Percentiles rank a stretch among this genome's conserved stretches.
These are phyloP conservation scores for Inonotus obliquus DNA, from an alignment of 1,284 basidiomycete species.

Conservation along the genomic window DNA sequence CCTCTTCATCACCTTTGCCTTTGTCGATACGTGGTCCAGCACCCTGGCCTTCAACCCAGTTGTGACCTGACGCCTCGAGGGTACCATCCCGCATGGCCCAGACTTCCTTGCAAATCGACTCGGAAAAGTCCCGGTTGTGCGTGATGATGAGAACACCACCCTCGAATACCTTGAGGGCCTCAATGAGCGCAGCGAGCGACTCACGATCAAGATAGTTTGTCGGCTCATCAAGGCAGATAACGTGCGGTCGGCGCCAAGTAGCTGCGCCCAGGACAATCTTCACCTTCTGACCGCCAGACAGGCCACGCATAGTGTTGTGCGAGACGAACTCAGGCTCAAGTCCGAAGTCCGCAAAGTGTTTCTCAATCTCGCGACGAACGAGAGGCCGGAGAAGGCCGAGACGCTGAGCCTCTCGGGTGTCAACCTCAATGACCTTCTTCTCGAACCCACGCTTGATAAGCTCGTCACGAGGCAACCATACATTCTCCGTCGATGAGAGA, in stretches of 20 bases:
- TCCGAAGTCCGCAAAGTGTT: slow-evolving; percentile 95
- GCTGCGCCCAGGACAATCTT: slow-evolving; percentile 99
- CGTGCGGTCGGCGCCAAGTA: slow-evolving; percentile 96
- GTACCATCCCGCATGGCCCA: slow-evolving; percentile 94
- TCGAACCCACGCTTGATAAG: slow-evolving; percentile 97
- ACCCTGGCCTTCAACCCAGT: slow-evolving; percentile 98
- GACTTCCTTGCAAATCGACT: slow-evolving; percentile 88
- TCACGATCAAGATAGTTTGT: slow-evolving; percentile 98
- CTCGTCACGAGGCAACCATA: slow-evolving; percentile 95
- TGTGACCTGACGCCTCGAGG: slow-evolving; percentile 93
- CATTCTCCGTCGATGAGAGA: slow-evolving; percentile 90
- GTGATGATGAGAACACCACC: slow-evolving; percentile 97
- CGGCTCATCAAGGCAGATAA: slow-evolving; percentile 97
- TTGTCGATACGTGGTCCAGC: slow-evolving; percentile 89
- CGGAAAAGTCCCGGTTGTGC: slow-evolving; percentile 97
- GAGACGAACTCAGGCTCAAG: slow-evolving; percentile 96
- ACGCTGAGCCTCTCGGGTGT: slow-evolving; percentile 96
- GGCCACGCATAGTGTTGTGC: slow-evolving; percentile 96
- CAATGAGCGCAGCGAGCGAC: slow-evolving; percentile 94
- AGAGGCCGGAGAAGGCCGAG: slow-evolving; percentile 94
- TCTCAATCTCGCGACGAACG: slow-evolving; percentile 96
- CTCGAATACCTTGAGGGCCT: slow-evolving; percentile 93
- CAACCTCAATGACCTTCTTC: slow-evolving; percentile 97
- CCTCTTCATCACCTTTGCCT: slow-evolving; percentile 82
- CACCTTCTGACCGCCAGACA: slow-evolving; percentile 99